Conservation (phyloP, 805 yeast species). For the Phaffomyces opuntiae region DNA sequence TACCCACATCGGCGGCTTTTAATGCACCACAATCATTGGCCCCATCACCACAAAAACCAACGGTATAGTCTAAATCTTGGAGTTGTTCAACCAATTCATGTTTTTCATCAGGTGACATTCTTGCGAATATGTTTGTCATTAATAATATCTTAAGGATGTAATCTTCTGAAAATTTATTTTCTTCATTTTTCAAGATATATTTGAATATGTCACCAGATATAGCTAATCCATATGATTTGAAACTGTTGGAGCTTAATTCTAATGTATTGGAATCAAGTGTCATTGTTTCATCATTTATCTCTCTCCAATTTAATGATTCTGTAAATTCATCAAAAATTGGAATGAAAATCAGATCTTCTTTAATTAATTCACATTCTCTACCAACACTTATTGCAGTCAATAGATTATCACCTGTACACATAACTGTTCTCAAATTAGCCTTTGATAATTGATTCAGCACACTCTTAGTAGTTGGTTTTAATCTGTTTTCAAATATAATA, state of each 20-base stretch:
- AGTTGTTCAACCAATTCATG: conserved; percentile 89
- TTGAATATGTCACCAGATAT: conserved; percentile 92
- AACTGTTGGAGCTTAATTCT: conserved; percentile 30
- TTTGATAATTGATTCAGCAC: conserved; percentile 52
- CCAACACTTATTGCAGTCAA: conserved; percentile 93
- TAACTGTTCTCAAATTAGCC: conserved; percentile 75
- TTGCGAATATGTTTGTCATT: conserved; percentile 75
- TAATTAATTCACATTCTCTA: conserved; percentile 67
- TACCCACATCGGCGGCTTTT: conserved; percentile 96
- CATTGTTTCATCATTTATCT: conserved; percentile 50
- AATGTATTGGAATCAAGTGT: conserved; percentile 60
- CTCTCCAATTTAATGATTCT: conserved; percentile 46
- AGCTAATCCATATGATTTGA: conserved; percentile 59
- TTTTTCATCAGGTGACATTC: conserved; percentile 99
- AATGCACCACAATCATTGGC: conserved; percentile 99
- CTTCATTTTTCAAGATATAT: conserved; percentile 46
- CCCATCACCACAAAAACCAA: conserved; percentile 98
- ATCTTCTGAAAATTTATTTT: conserved; percentile 23
- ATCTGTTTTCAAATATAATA: conserved; percentile 85
- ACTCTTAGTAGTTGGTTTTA: conserved; percentile 59
- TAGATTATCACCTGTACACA: conserved; percentile 98
- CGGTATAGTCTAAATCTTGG: conserved; percentile 81
- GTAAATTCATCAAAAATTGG: conserved; percentile 45
- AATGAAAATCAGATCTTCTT: conserved; percentile 44
- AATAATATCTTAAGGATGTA: conserved; percentile 55